Evolutionary conservation across 768 basidiomycete genomes (phyloP), one percentile per base, ranked within the genome.

Genomic region (Phanerochaete sordida): DNA sequence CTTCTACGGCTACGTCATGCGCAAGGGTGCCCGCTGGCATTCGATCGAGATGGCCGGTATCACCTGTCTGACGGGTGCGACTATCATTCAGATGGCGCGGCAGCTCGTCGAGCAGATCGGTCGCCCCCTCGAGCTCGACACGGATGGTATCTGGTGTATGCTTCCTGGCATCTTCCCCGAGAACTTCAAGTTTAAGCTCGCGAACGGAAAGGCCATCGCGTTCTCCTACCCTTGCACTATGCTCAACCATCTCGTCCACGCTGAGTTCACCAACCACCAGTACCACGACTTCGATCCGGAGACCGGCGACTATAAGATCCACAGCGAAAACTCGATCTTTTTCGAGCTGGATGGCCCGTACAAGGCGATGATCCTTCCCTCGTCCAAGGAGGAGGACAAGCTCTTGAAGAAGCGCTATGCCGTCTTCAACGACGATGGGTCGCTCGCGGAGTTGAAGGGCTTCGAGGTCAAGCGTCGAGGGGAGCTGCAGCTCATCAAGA

Each of bases 1-100:
- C 2, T 99, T 99, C 81, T 99, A 99, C 70, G 97, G 97, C 35
- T 99, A 99, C 67, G 96, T 99, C 71, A 98, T 98, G 97, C 87
- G 97, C 43, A 98, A 99, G 72, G 97, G 97, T 55, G 97, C 97
- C 19, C 81, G 97, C 30, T 99, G 97, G 97, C 95, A 98, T 73
- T 98, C 96, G 28, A 98, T 99, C 97, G 97, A 99, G 78, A 99
- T 99, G 97, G 97, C 97, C 0, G 97, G 97, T 7, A 98, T 99
- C 63, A 98, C 97, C 12, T 99, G 97, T 75, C 78, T 98, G 55
- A 98, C 97, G 0, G 97, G 97, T 43, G 95, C 97, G 21, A 92
- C 86, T 6, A 98, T 99, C 76, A 98, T 99, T 66, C 96, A 99
- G 72, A 95, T 99, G 93, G 96, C 97, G 15, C 86, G 97, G 37